Conservation (phyloP, 495 filamentous ascomycete species). For the Penicillium riverlandense region DNA sequence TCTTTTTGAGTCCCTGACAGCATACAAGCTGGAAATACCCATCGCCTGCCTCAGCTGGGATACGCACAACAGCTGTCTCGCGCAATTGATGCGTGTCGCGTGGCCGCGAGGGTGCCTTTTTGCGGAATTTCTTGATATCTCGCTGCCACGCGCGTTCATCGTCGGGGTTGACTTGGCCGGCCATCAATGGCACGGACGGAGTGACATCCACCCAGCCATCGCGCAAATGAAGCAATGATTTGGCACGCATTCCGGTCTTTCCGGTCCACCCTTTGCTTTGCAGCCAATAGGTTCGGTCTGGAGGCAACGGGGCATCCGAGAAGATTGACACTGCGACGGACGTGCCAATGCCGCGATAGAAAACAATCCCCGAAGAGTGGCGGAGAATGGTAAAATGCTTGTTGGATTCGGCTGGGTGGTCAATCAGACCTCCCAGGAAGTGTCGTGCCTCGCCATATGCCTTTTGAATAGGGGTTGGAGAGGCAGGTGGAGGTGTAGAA, state of each 20-base stretch:
- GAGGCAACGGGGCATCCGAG: conserved; percentile 46
- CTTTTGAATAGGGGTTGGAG: conserved; percentile 20
- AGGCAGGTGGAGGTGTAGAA: conserved; percentile 1
- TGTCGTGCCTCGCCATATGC: conserved; percentile 52
- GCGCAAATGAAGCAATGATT: conserved; percentile 48
- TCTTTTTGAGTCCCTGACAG: conserved; percentile 43
- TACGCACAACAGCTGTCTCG: conserved; percentile 55
- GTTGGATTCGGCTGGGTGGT: conserved; percentile 55
- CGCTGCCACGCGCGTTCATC: conserved; percentile 61
- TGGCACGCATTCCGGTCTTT: conserved; percentile 60
- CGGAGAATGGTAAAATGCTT: conserved; percentile 61
- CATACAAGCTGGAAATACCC: conserved; percentile 62
- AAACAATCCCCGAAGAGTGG: conserved; percentile 55
- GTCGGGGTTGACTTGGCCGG: conserved; percentile 35
- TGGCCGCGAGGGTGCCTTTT: conserved; percentile 35
- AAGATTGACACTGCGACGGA: conserved; percentile 57
- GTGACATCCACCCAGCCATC: conserved; percentile 60
- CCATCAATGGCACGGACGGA: conserved; percentile 37
- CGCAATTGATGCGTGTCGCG: conserved; percentile 43
- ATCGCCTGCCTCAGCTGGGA: conserved; percentile 54
- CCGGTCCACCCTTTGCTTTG: conserved; percentile 61
- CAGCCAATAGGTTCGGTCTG: conserved; percentile 54
- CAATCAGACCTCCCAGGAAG: conserved; percentile 56
- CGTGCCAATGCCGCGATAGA: conserved; percentile 56
- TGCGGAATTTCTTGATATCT: conserved; percentile 53